Base-by-base conservation (phyloP, 1,139 yeast genomes). In the Hemisphaericaspora xylanilytica region DNA sequence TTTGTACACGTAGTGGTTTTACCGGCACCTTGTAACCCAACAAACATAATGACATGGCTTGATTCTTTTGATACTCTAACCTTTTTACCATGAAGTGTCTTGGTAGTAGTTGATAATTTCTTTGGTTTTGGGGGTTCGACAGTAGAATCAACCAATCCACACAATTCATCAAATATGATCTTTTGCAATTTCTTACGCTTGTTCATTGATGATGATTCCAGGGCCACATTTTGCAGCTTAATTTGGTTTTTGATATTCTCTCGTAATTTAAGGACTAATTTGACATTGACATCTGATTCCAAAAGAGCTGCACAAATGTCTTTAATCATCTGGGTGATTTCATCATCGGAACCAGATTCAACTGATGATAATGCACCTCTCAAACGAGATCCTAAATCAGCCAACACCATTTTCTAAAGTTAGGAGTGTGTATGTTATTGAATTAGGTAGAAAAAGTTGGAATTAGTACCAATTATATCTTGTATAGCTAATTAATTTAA, bases 11-110 rank as follows among this genome's bases (percentile, higher is more conserved):
- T 82, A 0, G 98, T 92, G 20, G 98, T 92, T 61, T 92, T 92
- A 76, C 98, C 98, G 8, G 97, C 95, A 69, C 98, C 98, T 61
- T 94, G 98, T 46, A 92, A 73, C 56, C 98, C 98, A 41, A 92
- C 98, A 74, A 92, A 86, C 98, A 92, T 92, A 48, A 92, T 85
- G 20, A 90, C 86, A 47, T 71, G 73, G 31, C 70, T 61, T 27
- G 58, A 58, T 16, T 57, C 60, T 28, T 53, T 52, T 2, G 59
- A 49, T 3, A 60, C 57, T 45, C 56, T 58, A 42, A 59, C 61
- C 33, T 63, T 63, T 25, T 61, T 62, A 24, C 71, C 68, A 20
- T 56, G 55, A 18, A 58, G 56, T 21, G 56, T 52, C 35, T 55
- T 59, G 8, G 53, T 48, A 43, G 45, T 37, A 2, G 48, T 30